Conservation (phyloP, 257 asterid species). For the Linaria vulgaris region DNA sequence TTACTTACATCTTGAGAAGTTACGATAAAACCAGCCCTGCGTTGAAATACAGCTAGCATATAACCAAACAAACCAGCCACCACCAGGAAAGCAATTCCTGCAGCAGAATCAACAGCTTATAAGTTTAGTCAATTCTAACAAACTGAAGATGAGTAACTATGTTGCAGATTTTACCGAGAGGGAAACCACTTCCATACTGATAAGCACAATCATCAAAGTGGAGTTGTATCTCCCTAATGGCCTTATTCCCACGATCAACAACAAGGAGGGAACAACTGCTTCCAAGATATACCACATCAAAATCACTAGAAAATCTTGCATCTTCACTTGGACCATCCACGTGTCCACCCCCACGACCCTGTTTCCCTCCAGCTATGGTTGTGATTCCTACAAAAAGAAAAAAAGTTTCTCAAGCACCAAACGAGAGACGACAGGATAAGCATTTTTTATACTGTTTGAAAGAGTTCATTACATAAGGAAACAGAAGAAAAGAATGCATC, state of each 20-base stretch:
- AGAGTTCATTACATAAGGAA: neutral
- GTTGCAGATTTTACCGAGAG: conserved; percentile 54
- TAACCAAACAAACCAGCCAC: conserved; percentile 96
- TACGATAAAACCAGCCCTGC: conserved; percentile 57
- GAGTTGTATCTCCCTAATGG: conserved; percentile 91
- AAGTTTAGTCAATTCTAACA: neutral
- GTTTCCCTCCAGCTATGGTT: conserved; percentile 96
- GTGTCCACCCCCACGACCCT: conserved; percentile 81
- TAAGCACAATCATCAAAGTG: conserved; percentile 94
- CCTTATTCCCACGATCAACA: conserved; percentile 90
- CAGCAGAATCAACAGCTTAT: conserved; percentile 20
- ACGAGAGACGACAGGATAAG: neutral
- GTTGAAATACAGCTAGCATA: conserved; percentile 86
- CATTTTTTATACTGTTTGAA: neutral
- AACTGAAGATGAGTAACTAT: neutral
- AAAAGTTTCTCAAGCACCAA: conserved; percentile 5
- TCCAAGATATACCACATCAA: conserved; percentile 89
- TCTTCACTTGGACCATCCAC: conserved; percentile 98
- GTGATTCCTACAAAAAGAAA: conserved; percentile 60
- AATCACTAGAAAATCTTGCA: conserved; percentile 91
- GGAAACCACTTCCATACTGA: conserved; percentile 94
- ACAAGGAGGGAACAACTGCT: conserved; percentile 98
- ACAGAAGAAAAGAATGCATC: conserved; percentile 1
- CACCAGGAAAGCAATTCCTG: conserved; percentile 79
- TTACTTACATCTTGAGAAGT: conserved; percentile 71